Conservation (phyloP, 2,329 filamentous ascomycete genomes). For the Ceratocystis huliohia region DNA sequence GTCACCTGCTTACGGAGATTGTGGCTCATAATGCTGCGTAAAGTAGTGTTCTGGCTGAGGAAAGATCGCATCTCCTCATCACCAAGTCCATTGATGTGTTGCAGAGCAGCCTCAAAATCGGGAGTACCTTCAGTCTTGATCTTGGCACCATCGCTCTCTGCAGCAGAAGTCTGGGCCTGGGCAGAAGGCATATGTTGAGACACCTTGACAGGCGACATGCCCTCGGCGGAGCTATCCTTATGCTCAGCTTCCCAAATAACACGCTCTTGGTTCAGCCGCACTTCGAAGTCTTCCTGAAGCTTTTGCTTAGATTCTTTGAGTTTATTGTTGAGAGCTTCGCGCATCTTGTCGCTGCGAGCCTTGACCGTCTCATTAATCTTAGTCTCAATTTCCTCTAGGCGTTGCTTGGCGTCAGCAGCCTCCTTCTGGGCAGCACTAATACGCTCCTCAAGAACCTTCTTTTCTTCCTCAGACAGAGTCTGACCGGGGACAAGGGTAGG, state of each 20-base stretch:
- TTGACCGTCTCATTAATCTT: constrained; percentile 49
- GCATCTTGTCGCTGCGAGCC: constrained; percentile 56
- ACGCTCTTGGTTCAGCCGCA: constrained; percentile 46
- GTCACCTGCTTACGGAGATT: constrained; percentile 62
- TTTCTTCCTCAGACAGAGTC: constrained; percentile 42
- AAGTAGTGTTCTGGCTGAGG: constrained; percentile 42
- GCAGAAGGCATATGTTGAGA: constrained; percentile 19
- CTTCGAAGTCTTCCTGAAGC: constrained; percentile 39
- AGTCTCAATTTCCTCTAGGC: constrained; percentile 51
- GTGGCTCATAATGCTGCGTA: constrained; percentile 44
- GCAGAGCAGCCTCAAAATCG: constrained; percentile 16
- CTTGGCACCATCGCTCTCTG: constrained; percentile 28
- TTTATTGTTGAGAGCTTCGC: constrained; percentile 53
- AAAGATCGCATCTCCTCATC: constrained; percentile 47
- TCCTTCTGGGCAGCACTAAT: constrained; percentile 48
- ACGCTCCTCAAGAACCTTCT: constrained; percentile 48
- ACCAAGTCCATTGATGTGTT: constrained; percentile 23
- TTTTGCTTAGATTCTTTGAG: constrained; percentile 51
- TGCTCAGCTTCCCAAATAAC: constrained; percentile 49
- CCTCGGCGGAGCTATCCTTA: constrained; percentile 23
- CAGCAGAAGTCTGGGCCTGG: constrained; percentile 30
- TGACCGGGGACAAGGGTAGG: constrained; percentile 22
- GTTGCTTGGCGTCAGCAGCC: constrained; percentile 51
- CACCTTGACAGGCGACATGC: constrained; percentile 22
- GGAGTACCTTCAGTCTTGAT: constrained; percentile 37